These are phyloP conservation scores for Tolypocladium cylindrosporum DNA, from an alignment of 2,329 filamentous ascomycete species.

Conservation along the genomic window DNA sequence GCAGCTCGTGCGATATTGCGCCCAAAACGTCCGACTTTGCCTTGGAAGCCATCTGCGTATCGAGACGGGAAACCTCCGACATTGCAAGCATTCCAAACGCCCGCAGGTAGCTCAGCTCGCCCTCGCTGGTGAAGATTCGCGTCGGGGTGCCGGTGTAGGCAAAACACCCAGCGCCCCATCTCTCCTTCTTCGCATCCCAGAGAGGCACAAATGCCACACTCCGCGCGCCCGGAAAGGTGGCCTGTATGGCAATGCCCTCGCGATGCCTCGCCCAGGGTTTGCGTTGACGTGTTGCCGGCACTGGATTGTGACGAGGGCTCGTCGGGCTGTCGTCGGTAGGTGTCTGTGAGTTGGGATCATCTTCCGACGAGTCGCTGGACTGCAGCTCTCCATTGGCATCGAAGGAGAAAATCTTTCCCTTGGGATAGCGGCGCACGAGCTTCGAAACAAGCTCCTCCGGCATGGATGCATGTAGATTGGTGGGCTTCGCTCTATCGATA, in stretches of 20 bases:
- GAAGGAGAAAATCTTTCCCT: slow-evolving; percentile 36
- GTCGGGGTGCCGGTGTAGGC: slow-evolving; percentile 34
- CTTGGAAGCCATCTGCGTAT: slow-evolving; percentile 25
- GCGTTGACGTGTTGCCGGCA: neutral
- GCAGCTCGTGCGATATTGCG: slow-evolving; percentile 51
- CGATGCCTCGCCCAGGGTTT: slow-evolving; percentile 5
- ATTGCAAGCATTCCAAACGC: slow-evolving; percentile 46
- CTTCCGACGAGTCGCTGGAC: slow-evolving; percentile 17
- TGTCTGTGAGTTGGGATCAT: slow-evolving; percentile 7
- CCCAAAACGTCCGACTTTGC: slow-evolving; percentile 49
- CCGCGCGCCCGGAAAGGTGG: slow-evolving; percentile 30
- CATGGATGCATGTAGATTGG: slow-evolving; percentile 12
- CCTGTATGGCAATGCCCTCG: slow-evolving; percentile 16
- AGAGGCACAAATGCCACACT: slow-evolving; percentile 37
- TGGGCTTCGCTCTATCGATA: slow-evolving; percentile 16
- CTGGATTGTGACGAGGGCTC: no score
- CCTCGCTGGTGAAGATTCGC: slow-evolving; percentile 31
- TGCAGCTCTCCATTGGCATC: slow-evolving; percentile 25
- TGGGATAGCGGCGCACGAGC: slow-evolving; percentile 33
- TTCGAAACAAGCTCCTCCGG: slow-evolving; percentile 27
- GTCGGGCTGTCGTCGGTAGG: neutral
- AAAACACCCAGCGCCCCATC: slow-evolving; percentile 40
- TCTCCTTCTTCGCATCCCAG: slow-evolving; percentile 33
- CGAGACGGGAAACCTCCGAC: slow-evolving; percentile 41
- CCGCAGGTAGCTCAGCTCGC: slow-evolving; percentile 39